phyloP scores from a whole-genome alignment of 2,329 filamentous ascomycete genomes.

The Hyphodiscus sp. region DNA sequence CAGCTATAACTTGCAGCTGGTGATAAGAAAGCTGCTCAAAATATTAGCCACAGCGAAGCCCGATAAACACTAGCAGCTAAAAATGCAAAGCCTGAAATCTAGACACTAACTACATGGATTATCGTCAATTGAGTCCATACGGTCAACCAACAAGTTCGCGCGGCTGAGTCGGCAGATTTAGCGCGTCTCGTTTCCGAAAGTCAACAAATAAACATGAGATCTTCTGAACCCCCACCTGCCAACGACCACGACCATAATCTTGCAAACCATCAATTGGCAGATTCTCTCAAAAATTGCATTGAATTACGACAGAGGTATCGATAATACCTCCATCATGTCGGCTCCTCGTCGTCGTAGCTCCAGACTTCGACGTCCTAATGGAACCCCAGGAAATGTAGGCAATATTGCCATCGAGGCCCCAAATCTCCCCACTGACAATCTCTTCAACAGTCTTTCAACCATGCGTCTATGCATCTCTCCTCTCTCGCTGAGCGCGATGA shows the following conservation, averaged over 20 bases:
- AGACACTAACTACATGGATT: too few relatives aligned
- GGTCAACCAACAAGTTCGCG: conserved; percentile 34
- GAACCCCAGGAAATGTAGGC: conserved; percentile 26
- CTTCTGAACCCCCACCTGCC: neutral
- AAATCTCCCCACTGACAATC: conserved; percentile 2
- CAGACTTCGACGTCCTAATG: conserved; percentile 25
- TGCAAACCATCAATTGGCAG: neutral
- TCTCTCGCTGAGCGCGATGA: conserved; percentile 29
- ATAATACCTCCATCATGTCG: conserved; percentile 14
- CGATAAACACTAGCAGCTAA: too few relatives aligned
- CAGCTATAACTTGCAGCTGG: too few relatives aligned
- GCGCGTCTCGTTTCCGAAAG: neutral
- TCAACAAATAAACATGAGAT: neutral
- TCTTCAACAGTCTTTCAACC: conserved; percentile 9
- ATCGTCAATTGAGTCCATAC: too few relatives aligned
- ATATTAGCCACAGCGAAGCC: too few relatives aligned
- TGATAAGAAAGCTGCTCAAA: too few relatives aligned
- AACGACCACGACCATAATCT: neutral
- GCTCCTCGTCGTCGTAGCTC: conserved; percentile 29
- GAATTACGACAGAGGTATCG: neutral
- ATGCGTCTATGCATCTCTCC: conserved; percentile 19
- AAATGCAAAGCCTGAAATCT: too few relatives aligned
- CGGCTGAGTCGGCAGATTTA: neutral
- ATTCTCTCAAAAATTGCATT: neutral
- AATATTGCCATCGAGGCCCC: conserved; percentile 3